Conservation (phyloP, 306 rosid genomes). For the Hippophae gyantsensis region DNA sequence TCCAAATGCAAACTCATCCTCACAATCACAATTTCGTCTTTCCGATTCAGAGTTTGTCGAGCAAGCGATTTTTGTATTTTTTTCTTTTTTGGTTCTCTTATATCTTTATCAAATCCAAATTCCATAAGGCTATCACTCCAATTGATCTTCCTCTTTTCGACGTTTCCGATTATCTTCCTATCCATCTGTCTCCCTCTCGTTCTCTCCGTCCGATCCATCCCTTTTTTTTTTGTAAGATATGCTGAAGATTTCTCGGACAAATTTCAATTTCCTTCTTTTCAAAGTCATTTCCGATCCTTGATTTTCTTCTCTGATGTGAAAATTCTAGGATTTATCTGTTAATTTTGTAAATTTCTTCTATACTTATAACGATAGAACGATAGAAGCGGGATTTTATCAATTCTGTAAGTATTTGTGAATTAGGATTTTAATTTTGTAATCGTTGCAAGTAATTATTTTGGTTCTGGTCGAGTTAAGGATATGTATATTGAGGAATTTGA, state of each 20-base stretch:
- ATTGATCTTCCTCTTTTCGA: slow-evolving; percentile 2
- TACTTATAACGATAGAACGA: not conserved
- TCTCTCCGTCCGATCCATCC: slow-evolving; percentile 19
- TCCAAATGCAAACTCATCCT: too few species aligned
- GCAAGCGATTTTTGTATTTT: slow-evolving; percentile 27
- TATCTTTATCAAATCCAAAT: slow-evolving; percentile 1
- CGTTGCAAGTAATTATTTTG: not conserved
- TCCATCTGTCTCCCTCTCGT: slow-evolving; percentile 9
- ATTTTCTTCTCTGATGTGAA: slow-evolving; percentile 10
- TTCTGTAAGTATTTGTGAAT: slow-evolving; percentile 14
- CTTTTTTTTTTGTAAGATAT: slow-evolving; percentile 13
- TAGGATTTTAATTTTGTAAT: slow-evolving; percentile 18
- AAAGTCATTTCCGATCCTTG: slow-evolving; percentile 16
- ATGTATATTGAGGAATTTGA: slow-evolving; percentile 89
- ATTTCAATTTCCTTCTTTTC: slow-evolving; percentile 8
- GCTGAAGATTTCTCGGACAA: slow-evolving; percentile 23
- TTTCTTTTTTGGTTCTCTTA: not conserved
- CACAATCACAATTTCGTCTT: too few species aligned
- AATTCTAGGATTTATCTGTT: slow-evolving; percentile 23
- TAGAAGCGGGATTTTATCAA: slow-evolving; percentile 7
- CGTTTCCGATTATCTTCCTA: slow-evolving; percentile 7
- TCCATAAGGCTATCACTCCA: not conserved
- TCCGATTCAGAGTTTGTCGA: slow-evolving; percentile 30
- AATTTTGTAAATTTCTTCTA: slow-evolving; percentile 4
- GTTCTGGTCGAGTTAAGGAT: slow-evolving; percentile 34